phyloP scores from a whole-genome alignment of 164 flowering plant genomes.

The Berberis thunbergii region DNA sequence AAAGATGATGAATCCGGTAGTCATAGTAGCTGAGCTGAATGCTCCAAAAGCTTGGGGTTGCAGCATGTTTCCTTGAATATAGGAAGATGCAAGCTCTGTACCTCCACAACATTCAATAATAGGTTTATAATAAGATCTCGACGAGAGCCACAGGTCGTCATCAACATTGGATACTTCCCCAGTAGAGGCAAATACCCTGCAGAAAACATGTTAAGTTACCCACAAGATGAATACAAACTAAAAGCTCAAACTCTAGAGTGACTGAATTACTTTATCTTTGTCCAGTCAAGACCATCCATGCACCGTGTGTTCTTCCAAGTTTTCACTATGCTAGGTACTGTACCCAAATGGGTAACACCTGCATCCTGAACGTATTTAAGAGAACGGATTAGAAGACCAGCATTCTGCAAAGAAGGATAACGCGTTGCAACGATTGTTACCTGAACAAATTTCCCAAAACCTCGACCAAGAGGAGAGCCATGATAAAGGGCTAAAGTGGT shows the following conservation, averaged over 20 bases:
- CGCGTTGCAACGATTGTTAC: conserved; percentile 16
- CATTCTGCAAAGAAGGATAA: background rate
- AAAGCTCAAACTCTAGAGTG: background rate
- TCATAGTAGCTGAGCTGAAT: conserved; percentile 71
- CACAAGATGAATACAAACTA: background rate
- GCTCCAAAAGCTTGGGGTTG: conserved; percentile 96
- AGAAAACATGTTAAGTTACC: background rate
- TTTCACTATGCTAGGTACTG: conserved; percentile 93
- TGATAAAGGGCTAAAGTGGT: conserved; percentile 83
- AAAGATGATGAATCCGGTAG: conserved; percentile 71
- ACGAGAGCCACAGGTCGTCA: conserved; percentile 96
- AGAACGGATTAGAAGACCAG: background rate
- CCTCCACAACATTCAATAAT: conserved; percentile 92
- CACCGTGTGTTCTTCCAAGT: conserved; percentile 73
- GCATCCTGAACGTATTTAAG: conserved; percentile 58
- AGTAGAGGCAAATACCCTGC: conserved; percentile 66
- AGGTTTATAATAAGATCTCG: conserved; percentile 69
- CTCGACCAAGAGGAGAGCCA: conserved; percentile 87
- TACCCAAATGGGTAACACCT: conserved; percentile 75
- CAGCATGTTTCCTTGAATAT: conserved; percentile 52
- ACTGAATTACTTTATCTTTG: conserved; percentile 54
- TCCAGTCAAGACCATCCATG: conserved; percentile 89
- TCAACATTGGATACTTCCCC: conserved; percentile 90
- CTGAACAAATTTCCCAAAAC: conserved; percentile 93
- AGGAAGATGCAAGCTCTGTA: conserved; percentile 76